Evolutionary conservation across 1,284 basidiomycete species (phyloP), one percentile per base, ranked within the genome.

Genomic region (Cryptococcus sp.): DNA sequence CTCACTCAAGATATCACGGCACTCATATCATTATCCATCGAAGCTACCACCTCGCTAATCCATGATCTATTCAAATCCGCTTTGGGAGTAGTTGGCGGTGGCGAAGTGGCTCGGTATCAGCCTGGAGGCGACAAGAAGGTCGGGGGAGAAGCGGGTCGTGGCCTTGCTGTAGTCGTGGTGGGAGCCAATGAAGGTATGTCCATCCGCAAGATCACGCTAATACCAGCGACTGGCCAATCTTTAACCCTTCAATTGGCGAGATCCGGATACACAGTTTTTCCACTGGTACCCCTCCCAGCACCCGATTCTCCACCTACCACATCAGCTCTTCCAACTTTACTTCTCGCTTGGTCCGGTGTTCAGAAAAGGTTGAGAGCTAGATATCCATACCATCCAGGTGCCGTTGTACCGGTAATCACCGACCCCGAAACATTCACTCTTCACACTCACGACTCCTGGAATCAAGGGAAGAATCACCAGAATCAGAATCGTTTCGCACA

Each of bases 231-330:
- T 7, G 69, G 69, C 13, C 68, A 69, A 54, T 56, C 59, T 2
- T 56, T 73, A 18, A 69, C 67, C 1, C 59, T 73, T 18, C 63
- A 64, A 25, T 62, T 73, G 10, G 70, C 70, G 4, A 67, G 66
- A 54, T 60, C 57, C 9, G 70, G 70, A 34, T 73, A 73, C 50
- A 73, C 69, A 23, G 68, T 71, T 43, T 71, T 73, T 49, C 63
- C 70, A 24, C 57, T 73, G 24, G 49, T 73, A 10, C 68, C 68
- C 13, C 55, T 67, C 31, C 60, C 63, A 1, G 50, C 63, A 1
- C 55, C 57, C 7, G 28, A 46, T 14, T 62, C 64, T 23, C 56
- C 55, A 21, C 52, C 61, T 10, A 55, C 65, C 16, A 62, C 69
- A 2, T 46, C 56, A 3, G 64, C 68, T 1, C 51, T 73, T 13